Conservation (phyloP, 192 early-diverging fungal species). For the Cetraspora pellucida region DNA sequence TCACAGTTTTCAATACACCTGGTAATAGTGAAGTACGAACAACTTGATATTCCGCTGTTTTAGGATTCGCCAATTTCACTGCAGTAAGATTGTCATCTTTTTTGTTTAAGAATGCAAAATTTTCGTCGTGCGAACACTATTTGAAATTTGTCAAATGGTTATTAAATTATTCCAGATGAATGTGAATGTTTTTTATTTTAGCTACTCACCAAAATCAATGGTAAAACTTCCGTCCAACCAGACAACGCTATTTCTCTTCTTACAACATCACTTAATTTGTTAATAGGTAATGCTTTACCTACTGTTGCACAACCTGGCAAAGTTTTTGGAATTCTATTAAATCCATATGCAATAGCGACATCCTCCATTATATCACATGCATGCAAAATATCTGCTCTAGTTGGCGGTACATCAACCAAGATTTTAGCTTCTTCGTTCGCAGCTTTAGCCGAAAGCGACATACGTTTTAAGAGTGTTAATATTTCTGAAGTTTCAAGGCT, state of each 20-base stretch:
- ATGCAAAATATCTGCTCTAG: conserved; percentile 94
- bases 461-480: conserved; percentile 74
- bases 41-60: conserved; percentile 89
- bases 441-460: conserved; percentile 77
- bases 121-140: conserved; percentile 97
- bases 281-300: conserved; percentile 85
- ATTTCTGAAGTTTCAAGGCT: conserved; percentile 69
- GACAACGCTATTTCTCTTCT: conserved; percentile 84
- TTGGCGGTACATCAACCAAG: conserved; percentile 79
- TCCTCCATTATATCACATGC: conserved; percentile 98
- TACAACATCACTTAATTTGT: conserved; percentile 89
- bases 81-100: conserved; percentile 78
- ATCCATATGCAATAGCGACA: conserved; percentile 95
- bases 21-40: conserved; percentile 91
- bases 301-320: conserved; percentile 82
- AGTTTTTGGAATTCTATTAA: conserved; percentile 87
- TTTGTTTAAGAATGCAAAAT: conserved; percentile 86
- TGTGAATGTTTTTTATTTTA: not conserved
- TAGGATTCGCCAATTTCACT: conserved; percentile 89
- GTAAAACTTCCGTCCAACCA: conserved; percentile 93
- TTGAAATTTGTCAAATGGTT: conserved; percentile 44
- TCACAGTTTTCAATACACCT: conserved; percentile 91
- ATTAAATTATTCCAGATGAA: not conserved
- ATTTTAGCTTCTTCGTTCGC: conserved; percentile 59
- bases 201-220: conserved; percentile 80